Evolutionary conservation across 257 asterid genomes (phyloP).

Genomic region (Ligustrum vulgare): DNA sequence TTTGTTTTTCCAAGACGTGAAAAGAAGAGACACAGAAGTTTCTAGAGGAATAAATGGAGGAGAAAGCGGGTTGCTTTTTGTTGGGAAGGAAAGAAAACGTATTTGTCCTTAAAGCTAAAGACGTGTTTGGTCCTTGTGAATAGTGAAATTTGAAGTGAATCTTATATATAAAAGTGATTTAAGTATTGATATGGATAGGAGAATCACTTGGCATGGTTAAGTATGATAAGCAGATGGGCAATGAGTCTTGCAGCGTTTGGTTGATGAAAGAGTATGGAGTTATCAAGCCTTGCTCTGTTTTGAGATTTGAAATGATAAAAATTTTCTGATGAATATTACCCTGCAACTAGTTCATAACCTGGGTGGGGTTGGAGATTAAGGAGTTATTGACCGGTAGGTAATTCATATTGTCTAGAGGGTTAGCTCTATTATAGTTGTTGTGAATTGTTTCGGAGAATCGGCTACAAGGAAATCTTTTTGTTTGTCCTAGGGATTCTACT

Average conservation of each 20-base stretch:
- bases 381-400: too few relatives aligned
- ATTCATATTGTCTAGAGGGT: neutral
- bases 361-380: neutral
- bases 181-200: too few relatives aligned
- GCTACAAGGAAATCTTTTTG: too few relatives aligned
- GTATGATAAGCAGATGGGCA: conserved; percentile 16
- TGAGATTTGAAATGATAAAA: neutral
- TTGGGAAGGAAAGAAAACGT: too few relatives aligned
- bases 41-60: too few relatives aligned
- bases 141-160: too few relatives aligned
- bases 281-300: conserved; percentile 25
- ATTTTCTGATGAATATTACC: neutral
- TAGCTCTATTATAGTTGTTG: neutral
- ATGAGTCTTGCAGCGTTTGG: conserved; percentile 47
- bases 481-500: neutral
- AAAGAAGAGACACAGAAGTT: too few relatives aligned
- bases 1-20: too few relatives aligned
- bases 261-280: conserved; percentile 56
- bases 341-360: neutral
- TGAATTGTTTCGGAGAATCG: neutral
- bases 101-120: too few relatives aligned
- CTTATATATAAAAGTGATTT: too few relatives aligned
- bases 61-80: too few relatives aligned
- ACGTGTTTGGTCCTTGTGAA: too few relatives aligned
- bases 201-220: conserved; percentile 40